Conservation (phyloP, 2,329 filamentous ascomycete species). For the Diaporthe citri region DNA sequence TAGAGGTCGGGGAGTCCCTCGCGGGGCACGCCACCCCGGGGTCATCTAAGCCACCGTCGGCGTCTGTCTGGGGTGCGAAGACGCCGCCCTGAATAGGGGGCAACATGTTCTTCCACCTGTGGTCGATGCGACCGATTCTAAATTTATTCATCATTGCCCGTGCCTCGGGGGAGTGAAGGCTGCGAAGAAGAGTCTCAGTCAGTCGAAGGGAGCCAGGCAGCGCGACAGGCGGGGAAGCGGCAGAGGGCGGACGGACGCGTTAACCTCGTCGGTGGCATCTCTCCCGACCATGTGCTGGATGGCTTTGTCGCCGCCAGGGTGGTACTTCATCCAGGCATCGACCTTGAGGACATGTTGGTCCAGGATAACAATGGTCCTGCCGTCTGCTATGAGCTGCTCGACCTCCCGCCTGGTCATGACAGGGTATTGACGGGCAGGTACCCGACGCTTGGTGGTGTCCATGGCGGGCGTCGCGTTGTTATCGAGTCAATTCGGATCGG, state of each 20-base stretch:
- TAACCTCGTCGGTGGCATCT: slow-evolving; percentile 95
- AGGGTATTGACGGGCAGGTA: slow-evolving; percentile 47
- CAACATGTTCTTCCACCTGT: slow-evolving; percentile 86
- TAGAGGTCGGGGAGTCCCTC: slow-evolving; percentile 40
- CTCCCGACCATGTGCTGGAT: slow-evolving; percentile 94
- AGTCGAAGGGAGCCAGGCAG: slow-evolving; percentile 13
- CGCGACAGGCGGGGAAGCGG: background rate
- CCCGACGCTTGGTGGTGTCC: slow-evolving; percentile 34
- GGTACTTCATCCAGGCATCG: slow-evolving; percentile 89
- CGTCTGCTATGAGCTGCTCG: slow-evolving; percentile 86
- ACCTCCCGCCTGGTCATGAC: slow-evolving; percentile 67
- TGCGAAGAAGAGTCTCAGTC: slow-evolving; percentile 51
- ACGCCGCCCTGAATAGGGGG: slow-evolving; percentile 92
- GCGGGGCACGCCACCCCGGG: slow-evolving; percentile 42
- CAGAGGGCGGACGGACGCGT: slow-evolving; percentile 73
- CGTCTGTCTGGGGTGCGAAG: slow-evolving; percentile 67
- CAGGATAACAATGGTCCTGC: slow-evolving; percentile 83
- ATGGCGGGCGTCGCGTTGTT: slow-evolving; percentile 16
- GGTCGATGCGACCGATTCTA: slow-evolving; percentile 85
- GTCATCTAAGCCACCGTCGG: slow-evolving; percentile 50
- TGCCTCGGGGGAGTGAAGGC: slow-evolving; percentile 85
- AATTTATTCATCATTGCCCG: slow-evolving; percentile 83
- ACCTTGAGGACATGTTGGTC: slow-evolving; percentile 86
- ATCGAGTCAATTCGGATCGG: background rate
- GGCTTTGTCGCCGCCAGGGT: slow-evolving; percentile 91